Base-by-base conservation (phyloP, 2,329 filamentous ascomycete species). In the Xylaria sp. region DNA sequence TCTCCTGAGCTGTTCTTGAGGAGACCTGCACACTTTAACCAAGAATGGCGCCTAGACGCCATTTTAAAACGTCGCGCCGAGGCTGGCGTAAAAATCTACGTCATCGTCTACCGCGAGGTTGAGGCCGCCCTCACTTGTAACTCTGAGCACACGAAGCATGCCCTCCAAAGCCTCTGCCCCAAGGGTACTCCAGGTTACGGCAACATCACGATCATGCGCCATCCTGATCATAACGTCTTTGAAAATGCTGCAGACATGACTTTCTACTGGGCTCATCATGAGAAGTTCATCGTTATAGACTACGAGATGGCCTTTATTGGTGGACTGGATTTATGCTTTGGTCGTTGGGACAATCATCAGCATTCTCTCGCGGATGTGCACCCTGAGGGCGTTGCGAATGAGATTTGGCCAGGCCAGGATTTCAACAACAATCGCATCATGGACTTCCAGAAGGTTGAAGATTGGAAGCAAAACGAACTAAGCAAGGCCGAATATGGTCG, bases 341-440 rank as follows among this genome's bases (percentile, higher is more conserved):
- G 96, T 9, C 89, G 96, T 63, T 98, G 94, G 94, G 96, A 99
- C 77, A 88, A 88, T 65, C 89, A 92, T 72, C 93, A 97, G 76
- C 96, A 98, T 81, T 87, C 91, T 1, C 86, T 98, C 15, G 88
- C 95, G 0, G 96, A 98, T 79, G 90, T 94, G 0, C 94, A 98
- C 78, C 95, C 95, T 0, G 90, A 91, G 52, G 93, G 92, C 23
- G 88, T 97, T 20, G 85, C 88, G 15, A 89, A 94, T 64, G 94
- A 98, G 80, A 86, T 98, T 23, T 99, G 94, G 86, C 94, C 96
- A 0, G 96, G 96, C 0, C 96, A 99, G 78, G 96, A 99, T 76
- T 98, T 97, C 84, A 98, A 98, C 81, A 98, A 98, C 81, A 98
- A 97, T 79, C 90, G 95, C 46, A 91, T 98, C 74, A 92, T 97